Conservation (phyloP, 345 rosid species). For the Ceriops zippeliana region DNA sequence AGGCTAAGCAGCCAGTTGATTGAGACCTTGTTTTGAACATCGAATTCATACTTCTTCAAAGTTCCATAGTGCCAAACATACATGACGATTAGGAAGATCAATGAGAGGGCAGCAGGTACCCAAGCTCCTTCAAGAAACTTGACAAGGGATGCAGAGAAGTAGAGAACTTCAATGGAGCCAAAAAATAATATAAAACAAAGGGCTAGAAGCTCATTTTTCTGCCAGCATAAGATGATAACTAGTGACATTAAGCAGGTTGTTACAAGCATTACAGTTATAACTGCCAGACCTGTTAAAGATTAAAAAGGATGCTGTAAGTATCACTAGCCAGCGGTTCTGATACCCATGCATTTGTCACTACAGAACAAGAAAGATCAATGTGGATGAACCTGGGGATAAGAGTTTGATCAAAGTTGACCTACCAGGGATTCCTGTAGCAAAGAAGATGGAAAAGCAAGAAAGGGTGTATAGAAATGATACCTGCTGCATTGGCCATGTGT, state of each 20-base stretch:
- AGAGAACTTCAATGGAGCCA: slow-evolving; percentile 1
- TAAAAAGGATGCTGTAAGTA: neutral
- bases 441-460: neutral
- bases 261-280: neutral
- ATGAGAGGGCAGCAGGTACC: neutral
- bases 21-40: slow-evolving; percentile 3
- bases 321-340: neutral
- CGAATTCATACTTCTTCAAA: slow-evolving; percentile 1
- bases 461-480: neutral
- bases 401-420: no score
- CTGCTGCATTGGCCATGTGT: slow-evolving; percentile 7
- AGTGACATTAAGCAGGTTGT: slow-evolving; percentile 2
- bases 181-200: neutral
- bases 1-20: slow-evolving; percentile 4
- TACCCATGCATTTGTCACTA: no score
- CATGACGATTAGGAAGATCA: slow-evolving; percentile 1
- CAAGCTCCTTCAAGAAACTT: slow-evolving; percentile 4
- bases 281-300: neutral
- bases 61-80: slow-evolving; percentile 1
- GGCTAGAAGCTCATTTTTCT: neutral
- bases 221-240: slow-evolving; percentile 1
- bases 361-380: no score
- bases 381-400: no score
- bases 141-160: slow-evolving; percentile 1
- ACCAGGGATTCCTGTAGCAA: no score